Evolutionary conservation across 495 filamentous ascomycete species (phyloP).

Genomic region (Amniculicola lignicola): DNA sequence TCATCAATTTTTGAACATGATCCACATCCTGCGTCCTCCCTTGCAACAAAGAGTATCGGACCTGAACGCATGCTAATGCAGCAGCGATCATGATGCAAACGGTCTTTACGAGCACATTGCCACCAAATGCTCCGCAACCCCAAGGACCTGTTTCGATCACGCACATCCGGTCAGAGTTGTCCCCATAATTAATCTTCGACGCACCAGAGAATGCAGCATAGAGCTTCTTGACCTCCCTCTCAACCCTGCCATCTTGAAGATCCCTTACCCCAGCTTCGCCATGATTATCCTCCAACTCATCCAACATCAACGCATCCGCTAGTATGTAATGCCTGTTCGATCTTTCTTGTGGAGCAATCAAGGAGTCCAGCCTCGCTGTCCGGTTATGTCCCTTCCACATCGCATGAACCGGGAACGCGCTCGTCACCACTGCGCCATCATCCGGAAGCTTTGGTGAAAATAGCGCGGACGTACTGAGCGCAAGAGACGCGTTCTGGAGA

Average conservation of each 20-base stretch:
- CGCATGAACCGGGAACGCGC: slow-evolving; percentile 23
- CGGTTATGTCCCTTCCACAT: slow-evolving; percentile 29
- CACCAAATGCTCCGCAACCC: slow-evolving; percentile 30
- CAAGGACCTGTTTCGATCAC: slow-evolving; percentile 22
- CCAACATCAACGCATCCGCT: slow-evolving; percentile 23
- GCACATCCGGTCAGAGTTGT: neutral
- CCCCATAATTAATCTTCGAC: neutral
- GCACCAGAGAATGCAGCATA: slow-evolving; percentile 25
- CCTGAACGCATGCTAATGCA: slow-evolving; percentile 10
- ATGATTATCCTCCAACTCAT: slow-evolving; percentile 11
- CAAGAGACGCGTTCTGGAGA: slow-evolving; percentile 28
- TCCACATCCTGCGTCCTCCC: neutral
- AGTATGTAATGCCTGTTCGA: slow-evolving; percentile 25
- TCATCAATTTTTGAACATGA: neutral
- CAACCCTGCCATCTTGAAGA: slow-evolving; percentile 8
- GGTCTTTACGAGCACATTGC: slow-evolving; percentile 21
- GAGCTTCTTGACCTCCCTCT: slow-evolving; percentile 26
- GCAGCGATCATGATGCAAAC: slow-evolving; percentile 30
- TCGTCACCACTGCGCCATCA: slow-evolving; percentile 19
- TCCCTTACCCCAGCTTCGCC: slow-evolving; percentile 10
- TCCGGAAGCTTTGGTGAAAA: slow-evolving; percentile 17
- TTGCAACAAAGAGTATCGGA: slow-evolving; percentile 14
- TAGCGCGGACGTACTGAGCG: slow-evolving; percentile 20
- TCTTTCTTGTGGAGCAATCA: neutral
- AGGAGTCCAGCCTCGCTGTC: slow-evolving; percentile 7